Percentiles rank a stretch among this genome's conserved stretches.
Evolutionary conservation across 441 rosid species (phyloP).

Genomic region (Erysimum pusillum): DNA sequence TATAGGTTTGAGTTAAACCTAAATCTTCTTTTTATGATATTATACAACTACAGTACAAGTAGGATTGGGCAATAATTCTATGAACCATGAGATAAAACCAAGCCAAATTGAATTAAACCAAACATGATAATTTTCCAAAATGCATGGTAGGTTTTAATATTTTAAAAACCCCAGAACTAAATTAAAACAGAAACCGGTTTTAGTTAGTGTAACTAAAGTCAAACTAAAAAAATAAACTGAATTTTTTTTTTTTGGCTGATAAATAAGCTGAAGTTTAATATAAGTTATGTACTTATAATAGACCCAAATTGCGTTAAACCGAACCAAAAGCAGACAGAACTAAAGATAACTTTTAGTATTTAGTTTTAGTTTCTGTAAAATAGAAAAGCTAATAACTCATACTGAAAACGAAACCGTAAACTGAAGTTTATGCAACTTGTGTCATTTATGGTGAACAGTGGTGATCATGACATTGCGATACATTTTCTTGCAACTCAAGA

Average conservation of each 20-base stretch:
- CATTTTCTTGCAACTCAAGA: slow-evolving; percentile 66
- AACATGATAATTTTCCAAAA: too few species aligned
- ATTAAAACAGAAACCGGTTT: neutral
- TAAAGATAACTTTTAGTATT: too few species aligned
- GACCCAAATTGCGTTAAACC: too few species aligned
- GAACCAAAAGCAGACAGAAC: neutral
- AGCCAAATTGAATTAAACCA: too few species aligned
- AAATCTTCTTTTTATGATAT: neutral
- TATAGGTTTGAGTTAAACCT: slow-evolving; percentile 57
- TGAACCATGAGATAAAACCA: neutral
- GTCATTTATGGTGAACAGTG: slow-evolving; percentile 49
- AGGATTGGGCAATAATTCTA: neutral
- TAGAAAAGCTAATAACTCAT: too few species aligned
- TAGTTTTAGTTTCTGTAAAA: too few species aligned
- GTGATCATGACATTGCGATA: slow-evolving; percentile 65
- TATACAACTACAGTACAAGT: neutral
- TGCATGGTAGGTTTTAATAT: too few species aligned
- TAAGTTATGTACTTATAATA: too few species aligned
- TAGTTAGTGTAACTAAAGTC: neutral
- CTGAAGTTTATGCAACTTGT: neutral
- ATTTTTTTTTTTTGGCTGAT: too few species aligned
- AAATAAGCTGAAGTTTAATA: too few species aligned
- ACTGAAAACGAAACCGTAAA: too few species aligned
- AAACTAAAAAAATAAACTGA: neutral
- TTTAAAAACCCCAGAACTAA: too few species aligned